Evolutionary conservation across 1,284 basidiomycete genomes (phyloP).

Genomic region (Sanghuangporus weigelae): DNA sequence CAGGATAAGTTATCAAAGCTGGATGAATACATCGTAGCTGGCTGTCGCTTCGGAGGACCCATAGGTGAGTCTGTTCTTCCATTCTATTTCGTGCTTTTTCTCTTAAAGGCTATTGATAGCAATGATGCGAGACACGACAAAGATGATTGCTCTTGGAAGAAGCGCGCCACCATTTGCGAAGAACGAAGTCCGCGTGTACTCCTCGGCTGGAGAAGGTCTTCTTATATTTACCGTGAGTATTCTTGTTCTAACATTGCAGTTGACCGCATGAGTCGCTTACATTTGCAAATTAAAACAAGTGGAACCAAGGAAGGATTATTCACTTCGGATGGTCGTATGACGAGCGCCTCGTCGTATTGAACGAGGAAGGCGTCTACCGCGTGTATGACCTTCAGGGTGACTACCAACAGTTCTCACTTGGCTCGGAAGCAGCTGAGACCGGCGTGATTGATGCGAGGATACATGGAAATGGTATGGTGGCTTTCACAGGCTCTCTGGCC

Average conservation of each 20-base stretch:
- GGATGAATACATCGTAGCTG: conserved; percentile 76
- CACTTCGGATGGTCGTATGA: conserved; percentile 80
- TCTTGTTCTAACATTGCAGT: background rate
- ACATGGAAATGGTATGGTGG: conserved; percentile 84
- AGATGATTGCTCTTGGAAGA: conserved; percentile 71
- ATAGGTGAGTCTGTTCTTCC: conserved; percentile 52
- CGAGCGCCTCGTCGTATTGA: conserved; percentile 80
- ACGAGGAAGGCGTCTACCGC: conserved; percentile 90
- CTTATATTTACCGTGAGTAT: conserved; percentile 52
- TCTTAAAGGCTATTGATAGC: conserved; percentile 41
- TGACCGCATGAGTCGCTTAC: conserved; percentile 21
- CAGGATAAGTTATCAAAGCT: conserved; percentile 78
- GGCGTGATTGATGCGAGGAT: conserved; percentile 85
- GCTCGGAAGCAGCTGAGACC: conserved; percentile 78
- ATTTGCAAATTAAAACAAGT: conserved; percentile 42
- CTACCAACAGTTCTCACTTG: conserved; percentile 83
- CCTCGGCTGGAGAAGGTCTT: conserved; percentile 64
- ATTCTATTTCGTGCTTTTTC: background rate
- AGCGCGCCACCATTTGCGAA: conserved; percentile 59
- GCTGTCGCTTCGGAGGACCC: conserved; percentile 84
- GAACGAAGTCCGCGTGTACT: conserved; percentile 74
- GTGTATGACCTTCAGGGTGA: conserved; percentile 85
- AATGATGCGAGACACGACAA: conserved; percentile 81
- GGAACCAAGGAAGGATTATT: conserved; percentile 79
- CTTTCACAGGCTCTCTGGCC: conserved; percentile 70